Base-by-base conservation (phyloP, 371 early-diverging fungal species). In the Gilbertella persicaria region DNA sequence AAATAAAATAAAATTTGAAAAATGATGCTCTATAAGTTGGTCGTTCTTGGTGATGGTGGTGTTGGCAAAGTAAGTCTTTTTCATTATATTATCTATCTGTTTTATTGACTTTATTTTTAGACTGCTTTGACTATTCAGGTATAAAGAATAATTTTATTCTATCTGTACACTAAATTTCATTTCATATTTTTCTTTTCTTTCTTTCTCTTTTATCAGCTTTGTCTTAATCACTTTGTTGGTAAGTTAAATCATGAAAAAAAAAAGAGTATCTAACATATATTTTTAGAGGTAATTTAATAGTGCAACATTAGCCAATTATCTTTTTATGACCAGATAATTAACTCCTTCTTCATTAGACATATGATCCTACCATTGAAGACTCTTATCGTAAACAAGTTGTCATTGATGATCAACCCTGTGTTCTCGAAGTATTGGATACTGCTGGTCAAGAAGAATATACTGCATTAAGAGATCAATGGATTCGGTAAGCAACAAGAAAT, bases 381-480 rank as follows among this genome's bases (percentile, higher is more conserved):
- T 66, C 70, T 20, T 69, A 68, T 29, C 64, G 90, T 42, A 91
- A 90, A 67, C 94, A 94, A 69, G 89, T 90, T 1, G 89, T 90
- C 19, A 89, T 93, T 58, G 93, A 94, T 67, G 91, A 89, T 51
- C 82, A 87, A 63, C 84, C 90, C 3, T 92, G 91, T 74, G 84
- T 92, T n/a, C 73, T 94, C n/a, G 93, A 94, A 68, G 89, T 94
- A n/a, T 78, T 93, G 23, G 95, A 94, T 71, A 93, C 93, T 20
- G 93, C 95, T 37, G 95, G 93, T 8, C 92, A 93, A 72, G 91
- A 88, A 66, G 91, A 89, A 72, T 90, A 90, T 58, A 88, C 88
- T 4, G 89, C 87, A 6, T 80, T 96, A 41, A 85, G 96, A 60
- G 97, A 96, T 69, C 95, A 95, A 75, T 96, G 94, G 94, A 95